Evolutionary conservation across 2,329 filamentous ascomycete species (phyloP), one percentile per base, ranked within the genome.

Genomic region (Paecilomyces formosus): DNA sequence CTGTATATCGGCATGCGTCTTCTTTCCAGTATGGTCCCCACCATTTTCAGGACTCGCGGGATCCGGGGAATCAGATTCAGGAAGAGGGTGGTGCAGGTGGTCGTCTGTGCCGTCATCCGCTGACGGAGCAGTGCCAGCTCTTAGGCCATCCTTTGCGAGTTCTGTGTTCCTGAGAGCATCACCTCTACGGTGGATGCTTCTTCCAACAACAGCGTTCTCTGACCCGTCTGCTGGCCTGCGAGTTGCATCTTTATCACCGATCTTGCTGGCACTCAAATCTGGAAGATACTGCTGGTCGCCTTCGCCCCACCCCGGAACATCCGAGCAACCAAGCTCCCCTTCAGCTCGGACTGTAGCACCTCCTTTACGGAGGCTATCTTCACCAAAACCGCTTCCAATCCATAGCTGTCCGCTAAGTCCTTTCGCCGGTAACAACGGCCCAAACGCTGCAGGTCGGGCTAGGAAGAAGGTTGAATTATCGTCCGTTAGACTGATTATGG

Each of bases 401-500:
- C 93, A 97, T 55, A 99, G 79, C 70, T 92, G 89, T 15, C 92
- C 92, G 69, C 90, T 96, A 63, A 97, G 76, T 26, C 94, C 93
- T 59, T 83, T 85, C 12, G 80, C 74, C 0, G 89, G 89, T 45
- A 99, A 78, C 45, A 84, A 78, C 3, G 94, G 91, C 0, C 94
- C 94, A 76, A 97, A 99, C 45, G 91, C 92, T 56, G 94, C 94
- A 60, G 94, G 94, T 54, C 94, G 84, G 51, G 94, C 92, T 57
- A 96, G 82, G 77, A 99, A 99, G 66, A 95, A 96, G 12, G 94
- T 99, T 65, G 91, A 96, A 75, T 99, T 99, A 76, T 99, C 94
- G 74, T 97, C 92, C 69, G 92, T 96, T 61, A 99, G 83, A 73
- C 90, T 96, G 72, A 99, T 97, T 68, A 95, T 89, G 54, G 94